A percentile compares a stretch with the other conserved stretches of the same genome.
phyloP scores from a whole-genome alignment of 306 rosid genomes.

The Ziziphus jujuba region DNA sequence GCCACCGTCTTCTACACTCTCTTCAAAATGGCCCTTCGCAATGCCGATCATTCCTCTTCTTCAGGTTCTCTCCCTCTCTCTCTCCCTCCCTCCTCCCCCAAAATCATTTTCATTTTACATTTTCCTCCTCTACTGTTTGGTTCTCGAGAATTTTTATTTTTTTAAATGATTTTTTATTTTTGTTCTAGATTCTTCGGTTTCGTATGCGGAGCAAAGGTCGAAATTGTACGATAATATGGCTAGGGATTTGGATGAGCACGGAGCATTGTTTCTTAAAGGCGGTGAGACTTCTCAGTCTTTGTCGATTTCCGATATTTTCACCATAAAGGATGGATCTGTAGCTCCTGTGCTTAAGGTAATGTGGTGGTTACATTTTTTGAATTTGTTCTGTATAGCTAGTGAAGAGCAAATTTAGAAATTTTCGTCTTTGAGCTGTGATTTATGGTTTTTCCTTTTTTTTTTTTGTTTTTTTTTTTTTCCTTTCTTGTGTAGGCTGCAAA shows the following conservation, averaged over 20 bases:
- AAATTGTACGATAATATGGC: slow-evolving; percentile 77
- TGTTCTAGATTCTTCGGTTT: slow-evolving; percentile 40
- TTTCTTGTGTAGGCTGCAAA: slow-evolving; percentile 70
- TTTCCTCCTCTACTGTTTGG: background rate
- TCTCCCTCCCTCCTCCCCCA: no score
- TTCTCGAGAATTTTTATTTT: background rate
- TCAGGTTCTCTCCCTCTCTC: slow-evolving; percentile 38
- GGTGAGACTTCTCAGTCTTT: slow-evolving; percentile 94
- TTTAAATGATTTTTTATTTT: background rate
- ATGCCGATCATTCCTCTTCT: slow-evolving; percentile 28
- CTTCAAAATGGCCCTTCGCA: slow-evolving; percentile 57
- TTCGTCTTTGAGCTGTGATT: slow-evolving; percentile 19
- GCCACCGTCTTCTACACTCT: slow-evolving; percentile 56
- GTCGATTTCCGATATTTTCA: slow-evolving; percentile 81
- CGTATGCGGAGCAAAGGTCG: slow-evolving; percentile 54
- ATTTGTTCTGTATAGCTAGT: background rate
- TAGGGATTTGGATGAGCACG: slow-evolving; percentile 73
- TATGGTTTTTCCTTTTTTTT: slow-evolving; percentile 38
- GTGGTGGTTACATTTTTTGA: background rate
- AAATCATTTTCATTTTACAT: background rate
- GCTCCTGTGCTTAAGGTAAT: slow-evolving; percentile 75
- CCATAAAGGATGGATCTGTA: slow-evolving; percentile 69
- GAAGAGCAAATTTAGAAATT: background rate
- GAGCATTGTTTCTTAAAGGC: slow-evolving; percentile 67
- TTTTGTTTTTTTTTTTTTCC: no score